phyloP scores from a whole-genome alignment of 2,329 filamentous ascomycete genomes.

The Penicillium sp. region DNA sequence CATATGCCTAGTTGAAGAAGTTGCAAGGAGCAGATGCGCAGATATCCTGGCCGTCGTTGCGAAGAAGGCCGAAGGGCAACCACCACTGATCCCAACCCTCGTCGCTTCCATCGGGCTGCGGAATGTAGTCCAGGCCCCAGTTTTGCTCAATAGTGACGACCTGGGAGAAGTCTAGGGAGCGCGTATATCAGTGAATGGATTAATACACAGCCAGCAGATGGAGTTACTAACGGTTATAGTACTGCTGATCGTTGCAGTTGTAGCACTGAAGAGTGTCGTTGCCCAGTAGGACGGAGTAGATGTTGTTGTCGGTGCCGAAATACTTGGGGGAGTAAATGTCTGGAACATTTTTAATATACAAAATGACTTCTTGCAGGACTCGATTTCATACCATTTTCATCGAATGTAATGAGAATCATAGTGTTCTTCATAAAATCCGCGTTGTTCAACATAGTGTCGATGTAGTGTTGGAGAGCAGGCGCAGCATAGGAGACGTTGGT shows the following conservation, averaged over 20 bases:
- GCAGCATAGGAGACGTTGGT: slow-evolving; percentile 8
- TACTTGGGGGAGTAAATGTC: slow-evolving; percentile 9
- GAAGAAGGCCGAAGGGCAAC: no score
- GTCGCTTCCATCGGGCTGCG: background rate
- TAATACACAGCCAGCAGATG: no score
- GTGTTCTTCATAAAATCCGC: slow-evolving; percentile 17
- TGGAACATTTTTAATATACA: background rate
- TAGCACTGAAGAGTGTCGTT: slow-evolving; percentile 12
- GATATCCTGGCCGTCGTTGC: no score
- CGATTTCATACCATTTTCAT: slow-evolving; percentile 8
- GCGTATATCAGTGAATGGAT: no score
- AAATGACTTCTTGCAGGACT: background rate
- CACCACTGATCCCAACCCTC: no score
- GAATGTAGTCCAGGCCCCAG: background rate
- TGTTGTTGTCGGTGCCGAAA: slow-evolving; percentile 8
- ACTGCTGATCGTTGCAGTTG: slow-evolving; percentile 16
- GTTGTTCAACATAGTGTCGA: no score
- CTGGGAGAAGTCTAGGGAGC: background rate
- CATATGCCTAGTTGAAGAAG: no score
- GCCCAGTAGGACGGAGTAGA: slow-evolving; percentile 10
- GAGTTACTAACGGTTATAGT: background rate
- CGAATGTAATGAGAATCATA: slow-evolving; percentile 15
- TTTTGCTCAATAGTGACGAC: background rate
- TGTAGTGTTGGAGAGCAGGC: slow-evolving; percentile 10
- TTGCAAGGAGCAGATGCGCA: no score